Evolutionary conservation across 164 flowering plant species (phyloP).

Genomic region (Sextonia rubra): DNA sequence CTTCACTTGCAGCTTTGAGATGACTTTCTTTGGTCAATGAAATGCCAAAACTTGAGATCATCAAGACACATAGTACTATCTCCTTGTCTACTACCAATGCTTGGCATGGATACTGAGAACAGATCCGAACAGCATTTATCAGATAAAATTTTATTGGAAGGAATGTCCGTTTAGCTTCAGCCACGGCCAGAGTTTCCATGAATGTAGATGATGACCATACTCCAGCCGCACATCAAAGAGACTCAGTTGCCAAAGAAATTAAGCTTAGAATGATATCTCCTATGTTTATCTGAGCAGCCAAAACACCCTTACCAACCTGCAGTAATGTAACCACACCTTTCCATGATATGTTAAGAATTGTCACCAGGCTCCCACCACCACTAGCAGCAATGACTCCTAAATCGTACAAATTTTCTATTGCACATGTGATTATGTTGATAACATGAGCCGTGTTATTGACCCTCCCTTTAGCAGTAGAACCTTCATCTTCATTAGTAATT

Average conservation of each 20-base stretch:
- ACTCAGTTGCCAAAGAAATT: constrained; percentile 59
- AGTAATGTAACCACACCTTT: constrained; percentile 89
- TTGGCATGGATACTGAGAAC: constrained; percentile 56
- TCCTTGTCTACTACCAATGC: constrained; percentile 50
- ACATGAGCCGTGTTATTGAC: constrained; percentile 28
- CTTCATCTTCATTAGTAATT: constrained; percentile 18
- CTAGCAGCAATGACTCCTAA: constrained; percentile 74
- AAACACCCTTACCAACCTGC: constrained; percentile 56
- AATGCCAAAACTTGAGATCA: constrained; percentile 48
- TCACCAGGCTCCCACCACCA: constrained; percentile 76
- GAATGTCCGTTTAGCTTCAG: constrained; percentile 74
- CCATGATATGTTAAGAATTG: constrained; percentile 84
- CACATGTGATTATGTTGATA: constrained; percentile 34
- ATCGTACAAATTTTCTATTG: constrained; percentile 55
- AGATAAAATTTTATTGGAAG: constrained; percentile 84
- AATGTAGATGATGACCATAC: constrained; percentile 53
- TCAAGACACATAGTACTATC: constrained; percentile 44
- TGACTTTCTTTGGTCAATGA: constrained; percentile 43
- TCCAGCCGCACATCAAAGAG: constrained; percentile 59
- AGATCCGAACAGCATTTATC: constrained; percentile 70
- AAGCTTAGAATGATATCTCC: constrained; percentile 51
- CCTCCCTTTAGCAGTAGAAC: constrained; percentile 18
- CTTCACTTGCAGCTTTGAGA: constrained; percentile 55
- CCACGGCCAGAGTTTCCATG: constrained; percentile 38
- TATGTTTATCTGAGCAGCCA: constrained; percentile 51